Base-by-base conservation (phyloP, 495 filamentous ascomycete genomes). In the Acidiella bohemica region DNA sequence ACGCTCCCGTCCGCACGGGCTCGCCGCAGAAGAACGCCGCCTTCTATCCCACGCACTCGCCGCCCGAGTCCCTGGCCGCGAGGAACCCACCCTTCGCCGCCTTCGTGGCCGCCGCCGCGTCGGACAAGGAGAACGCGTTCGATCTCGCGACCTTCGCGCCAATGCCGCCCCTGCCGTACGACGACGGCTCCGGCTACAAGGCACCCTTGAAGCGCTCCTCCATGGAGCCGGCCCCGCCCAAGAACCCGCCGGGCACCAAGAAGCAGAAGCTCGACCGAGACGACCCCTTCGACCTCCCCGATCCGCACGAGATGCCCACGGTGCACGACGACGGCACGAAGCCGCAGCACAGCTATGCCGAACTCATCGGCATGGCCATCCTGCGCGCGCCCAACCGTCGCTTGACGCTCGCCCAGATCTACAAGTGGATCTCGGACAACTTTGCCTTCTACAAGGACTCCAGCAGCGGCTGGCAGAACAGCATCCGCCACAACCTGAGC, bases 391-490 rank as follows among this genome's bases (percentile, higher is more conserved):
- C 83, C 21, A 77, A 81, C 29, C 76, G 84, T 17, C 77, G 81
- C 27, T 65, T 97, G 35, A 95, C 90, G 1, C 68, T 97, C 1
- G 76, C 86, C n/a, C 87, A 95, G 56, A 97, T 97, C 46, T 97
- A 97, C 72, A 93, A 90, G 54, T 97, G 90, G 90, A 96, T 97
- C 43, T 85, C 84, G 0, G 84, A 96, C 55, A 90, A 80, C 3
- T 97, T 84, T 57, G 73, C 71, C 2, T 93, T 82, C 59, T 97
- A 95, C 64, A 76, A 76, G 41, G 72, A 75, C 13, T 70, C 76
- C 24, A 84, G 93, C 40, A 71, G 81, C 4, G 88, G 90, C 19
- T 97, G 90, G 90, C 87, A 95, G 61, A 97, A 97, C 57, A 94
- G 88, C 63, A 97, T 97, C 59, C 80, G 90, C 1, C 90, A 97